Evolutionary conservation across 306 rosid genomes (phyloP), one percentile per base, ranked within the genome.

Genomic region (Malus sieversii): DNA sequence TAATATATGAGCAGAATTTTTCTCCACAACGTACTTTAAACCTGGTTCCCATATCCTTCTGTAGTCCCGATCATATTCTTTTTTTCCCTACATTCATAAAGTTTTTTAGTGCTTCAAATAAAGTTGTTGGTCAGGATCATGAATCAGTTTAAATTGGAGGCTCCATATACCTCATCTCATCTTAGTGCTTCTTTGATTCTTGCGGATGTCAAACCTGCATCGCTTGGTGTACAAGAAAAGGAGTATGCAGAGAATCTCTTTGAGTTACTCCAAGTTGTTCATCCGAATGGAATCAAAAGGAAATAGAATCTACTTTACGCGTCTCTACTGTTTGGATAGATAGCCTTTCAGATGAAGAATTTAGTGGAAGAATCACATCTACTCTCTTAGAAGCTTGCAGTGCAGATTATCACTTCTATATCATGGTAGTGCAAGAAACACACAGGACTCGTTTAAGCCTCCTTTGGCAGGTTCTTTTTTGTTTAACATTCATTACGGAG

Each of bases 401-500:
- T 33, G 38, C 38, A 5, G 38, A 45, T 45, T 45, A 14, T 14
- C 51, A 14, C 29, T 14, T 45, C n/a, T 14, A 6, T 14, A 29
- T 25, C 25, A 7, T 14, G 40, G 22, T 18, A 13, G 67, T 29
- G 20, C 40, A 29, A 19, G 65, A 25, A 63, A 63, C 45, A 9
- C 2, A 10, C 16, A 16, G 45, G 69, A 33, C 11, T 23, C 38
- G 58, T 66, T 45, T 33, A 10, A n/a, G 64, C 40, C 19, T 53
- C 19, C 23, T 0, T 8, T 70, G 45, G 52, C 1, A 35, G 40
- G 40, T 35, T 35, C 8, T 35, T 61, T 66, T 68, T 18, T 27
- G 51, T 60, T 51, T 30, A 5, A 42, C 77, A 72, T 67, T 38
- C 7, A 74, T 80, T 82, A 42, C 90, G 88, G 98, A 91, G 58